Evolutionary conservation across 2,329 filamentous ascomycete genomes (phyloP).

Genomic region (Akanthomyces uredinophilus): DNA sequence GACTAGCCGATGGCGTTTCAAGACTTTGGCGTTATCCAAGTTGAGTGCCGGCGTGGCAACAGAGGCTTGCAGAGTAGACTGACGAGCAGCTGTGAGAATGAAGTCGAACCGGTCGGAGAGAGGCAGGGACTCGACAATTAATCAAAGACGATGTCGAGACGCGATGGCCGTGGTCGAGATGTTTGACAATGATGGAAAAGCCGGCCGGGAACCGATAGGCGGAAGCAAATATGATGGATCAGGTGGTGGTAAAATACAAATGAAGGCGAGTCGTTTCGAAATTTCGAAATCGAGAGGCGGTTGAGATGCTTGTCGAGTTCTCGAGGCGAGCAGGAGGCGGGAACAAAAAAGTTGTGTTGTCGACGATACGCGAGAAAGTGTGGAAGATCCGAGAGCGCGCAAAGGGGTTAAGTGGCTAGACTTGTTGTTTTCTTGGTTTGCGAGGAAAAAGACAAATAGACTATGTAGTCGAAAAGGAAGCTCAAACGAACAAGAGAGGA

Average conservation of each 20-base stretch:
- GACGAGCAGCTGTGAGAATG: not conserved
- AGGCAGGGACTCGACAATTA: not conserved
- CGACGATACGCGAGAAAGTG: not conserved
- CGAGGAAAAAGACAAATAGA: constrained; percentile 25
- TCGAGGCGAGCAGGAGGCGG: not conserved
- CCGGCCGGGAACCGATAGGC: not conserved
- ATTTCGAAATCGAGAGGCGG: not conserved
- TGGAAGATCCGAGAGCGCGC: not conserved
- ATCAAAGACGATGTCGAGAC: not conserved
- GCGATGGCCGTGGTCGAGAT: not conserved
- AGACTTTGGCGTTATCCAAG: not conserved
- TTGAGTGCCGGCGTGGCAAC: not conserved
- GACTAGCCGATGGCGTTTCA: not conserved
- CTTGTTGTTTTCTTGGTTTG: constrained; percentile 17
- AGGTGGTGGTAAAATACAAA: constrained; percentile 15
- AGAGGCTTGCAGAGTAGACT: not conserved
- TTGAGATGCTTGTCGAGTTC: not conserved
- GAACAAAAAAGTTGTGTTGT: not conserved
- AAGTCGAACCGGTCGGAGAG: not conserved
- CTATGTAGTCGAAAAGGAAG: constrained; percentile 16
- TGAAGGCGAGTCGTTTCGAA: constrained; percentile 4
- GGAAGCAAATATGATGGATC: not conserved
- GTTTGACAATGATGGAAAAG: not conserved
- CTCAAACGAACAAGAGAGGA: constrained; percentile 21
- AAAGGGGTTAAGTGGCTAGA: constrained; percentile 19